These are phyloP conservation scores for Coemansia sp. DNA, from an alignment of 192 early-diverging fungal species.

Conservation along the genomic window DNA sequence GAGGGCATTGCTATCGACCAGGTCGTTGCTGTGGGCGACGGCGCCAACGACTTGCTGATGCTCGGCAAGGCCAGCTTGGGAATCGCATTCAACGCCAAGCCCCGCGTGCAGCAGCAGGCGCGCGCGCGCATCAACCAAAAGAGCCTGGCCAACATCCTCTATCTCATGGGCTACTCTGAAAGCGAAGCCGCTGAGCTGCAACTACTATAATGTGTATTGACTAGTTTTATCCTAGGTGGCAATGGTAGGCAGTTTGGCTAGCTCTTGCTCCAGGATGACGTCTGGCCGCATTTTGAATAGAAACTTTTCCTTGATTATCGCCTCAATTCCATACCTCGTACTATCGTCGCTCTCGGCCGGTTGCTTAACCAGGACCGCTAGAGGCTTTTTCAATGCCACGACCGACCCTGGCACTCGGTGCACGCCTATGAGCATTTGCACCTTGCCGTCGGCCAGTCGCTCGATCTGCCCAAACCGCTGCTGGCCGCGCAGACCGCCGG, in stretches of 20 bases:
- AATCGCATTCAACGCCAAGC: conserved; percentile 98
- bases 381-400: conserved; percentile 34
- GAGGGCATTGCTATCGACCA: conserved; percentile 85
- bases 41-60: conserved; percentile 98
- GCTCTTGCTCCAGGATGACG: conserved; percentile 27
- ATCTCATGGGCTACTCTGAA: conserved; percentile 85
- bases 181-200: conserved; percentile 69
- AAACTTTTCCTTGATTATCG: conserved; percentile 49
- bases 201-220: conserved; percentile 6
- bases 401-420: conserved; percentile 37
- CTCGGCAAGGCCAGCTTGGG: conserved; percentile 90
- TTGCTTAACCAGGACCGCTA: conserved; percentile 37
- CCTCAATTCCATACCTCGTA: conserved; percentile 24
- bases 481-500: conserved; percentile 39
- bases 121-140: conserved; percentile 90
- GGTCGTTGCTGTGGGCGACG: conserved; percentile 97
- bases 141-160: conserved; percentile 86
- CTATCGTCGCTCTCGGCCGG: neutral
- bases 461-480: conserved; percentile 41
- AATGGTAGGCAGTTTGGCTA: neutral
- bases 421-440: conserved; percentile 38
- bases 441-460: conserved; percentile 24
- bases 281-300: conserved; percentile 48
- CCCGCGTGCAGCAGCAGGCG: conserved; percentile 91
- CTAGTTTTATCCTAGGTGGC: neutral